A percentile compares a stretch with the other conserved stretches of the same genome.
Conservation (phyloP, 225 moss, liverwort and hornwort genomes). For the Physcomitrellopsis africana region DNA sequence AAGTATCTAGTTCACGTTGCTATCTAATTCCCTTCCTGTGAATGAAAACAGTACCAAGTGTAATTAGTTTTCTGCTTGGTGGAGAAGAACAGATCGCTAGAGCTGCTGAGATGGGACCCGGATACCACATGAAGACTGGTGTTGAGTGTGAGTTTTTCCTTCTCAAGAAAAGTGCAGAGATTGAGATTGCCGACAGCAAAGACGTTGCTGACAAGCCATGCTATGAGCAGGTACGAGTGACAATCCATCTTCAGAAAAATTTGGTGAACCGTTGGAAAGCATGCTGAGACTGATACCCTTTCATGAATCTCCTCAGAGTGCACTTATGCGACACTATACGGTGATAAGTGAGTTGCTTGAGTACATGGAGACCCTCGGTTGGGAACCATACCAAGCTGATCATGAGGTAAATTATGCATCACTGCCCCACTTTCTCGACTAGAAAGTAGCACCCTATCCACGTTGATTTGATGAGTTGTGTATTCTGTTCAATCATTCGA, state of each 20-base stretch:
- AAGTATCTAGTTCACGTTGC: neutral
- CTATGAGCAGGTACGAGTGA: slow-evolving; percentile 75
- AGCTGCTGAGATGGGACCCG: slow-evolving; percentile 37
- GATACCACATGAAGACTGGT: slow-evolving; percentile 77
- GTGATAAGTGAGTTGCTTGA: slow-evolving; percentile 78
- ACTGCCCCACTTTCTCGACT: neutral
- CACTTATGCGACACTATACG: slow-evolving; percentile 79
- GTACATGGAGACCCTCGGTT: slow-evolving; percentile 80
- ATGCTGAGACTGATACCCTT: slow-evolving; percentile 7
- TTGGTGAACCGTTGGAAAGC: no score
- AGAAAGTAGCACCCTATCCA: neutral
- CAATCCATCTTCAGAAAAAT: neutral
- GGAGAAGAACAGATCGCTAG: slow-evolving; percentile 54
- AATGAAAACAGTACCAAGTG: slow-evolving; percentile 13
- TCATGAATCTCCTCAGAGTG: slow-evolving; percentile 46
- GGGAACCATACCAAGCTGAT: slow-evolving; percentile 97
- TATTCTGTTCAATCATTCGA: neutral
- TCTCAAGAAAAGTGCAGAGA: slow-evolving; percentile 40
- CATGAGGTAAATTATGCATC: slow-evolving; percentile 64
- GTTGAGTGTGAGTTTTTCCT: slow-evolving; percentile 98
- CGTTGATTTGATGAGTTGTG: neutral
- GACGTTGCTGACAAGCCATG: slow-evolving; percentile 79
- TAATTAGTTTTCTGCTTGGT: neutral
- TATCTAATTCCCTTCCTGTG: neutral
- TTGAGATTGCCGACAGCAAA: slow-evolving; percentile 55